Percentiles rank a stretch among this genome's conserved stretches.
phyloP scores from a whole-genome alignment of 768 basidiomycete species.

The Lentinus brumalis region DNA sequence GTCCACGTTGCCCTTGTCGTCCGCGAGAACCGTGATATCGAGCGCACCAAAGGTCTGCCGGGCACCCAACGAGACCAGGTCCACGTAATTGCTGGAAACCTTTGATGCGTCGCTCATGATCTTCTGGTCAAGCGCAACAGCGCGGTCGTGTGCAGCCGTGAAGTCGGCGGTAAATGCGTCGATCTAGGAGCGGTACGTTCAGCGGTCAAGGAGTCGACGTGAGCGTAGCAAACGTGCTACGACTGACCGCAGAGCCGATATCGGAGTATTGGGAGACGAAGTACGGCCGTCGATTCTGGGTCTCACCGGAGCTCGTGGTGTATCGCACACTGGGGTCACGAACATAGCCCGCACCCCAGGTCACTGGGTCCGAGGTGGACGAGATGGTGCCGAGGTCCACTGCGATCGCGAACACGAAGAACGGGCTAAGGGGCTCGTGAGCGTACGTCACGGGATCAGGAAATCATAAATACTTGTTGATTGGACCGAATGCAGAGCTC shows the following conservation, averaged over 20 bases:
- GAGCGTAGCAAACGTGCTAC: background rate
- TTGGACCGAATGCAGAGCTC: conserved; percentile 12
- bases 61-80: conserved; percentile 28
- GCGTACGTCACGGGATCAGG: background rate
- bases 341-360: conserved; percentile 29
- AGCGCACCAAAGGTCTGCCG: conserved; percentile 29
- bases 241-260: background rate
- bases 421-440: background rate
- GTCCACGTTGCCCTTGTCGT: conserved; percentile 21
- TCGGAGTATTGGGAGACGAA: conserved; percentile 13
- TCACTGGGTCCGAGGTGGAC: conserved; percentile 18
- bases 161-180: conserved; percentile 24
- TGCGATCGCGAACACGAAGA: conserved; percentile 28
- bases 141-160: conserved; percentile 18
- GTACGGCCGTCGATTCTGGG: conserved; percentile 21
- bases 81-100: conserved; percentile 25
- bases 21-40: conserved; percentile 28
- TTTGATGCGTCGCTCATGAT: conserved; percentile 24
- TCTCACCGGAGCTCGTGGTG: conserved; percentile 8
- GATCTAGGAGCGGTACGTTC: conserved; percentile 13
- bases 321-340: conserved; percentile 28
- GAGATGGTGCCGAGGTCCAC: conserved; percentile 27
- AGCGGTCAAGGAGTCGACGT: background rate
- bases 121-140: conserved; percentile 26
- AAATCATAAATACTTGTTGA: conserved; percentile 14